phyloP scores from a whole-genome alignment of 2,329 filamentous ascomycete genomes.

The Penicillium brevicompactum region DNA sequence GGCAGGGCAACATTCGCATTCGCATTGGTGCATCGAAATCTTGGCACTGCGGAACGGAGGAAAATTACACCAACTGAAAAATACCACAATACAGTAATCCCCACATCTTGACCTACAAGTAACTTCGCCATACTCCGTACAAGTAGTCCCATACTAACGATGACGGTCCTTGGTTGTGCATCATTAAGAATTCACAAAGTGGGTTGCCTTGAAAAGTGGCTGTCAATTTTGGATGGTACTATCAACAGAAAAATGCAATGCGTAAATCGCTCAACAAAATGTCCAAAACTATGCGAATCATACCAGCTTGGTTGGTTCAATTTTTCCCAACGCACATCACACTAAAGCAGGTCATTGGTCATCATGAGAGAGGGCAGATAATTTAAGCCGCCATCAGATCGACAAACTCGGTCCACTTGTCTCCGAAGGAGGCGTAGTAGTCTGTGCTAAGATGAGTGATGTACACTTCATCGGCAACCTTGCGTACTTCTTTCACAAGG shows the following conservation, averaged over 20 bases:
- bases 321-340: conserved; percentile 3
- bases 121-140: neutral
- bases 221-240: neutral
- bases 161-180: neutral
- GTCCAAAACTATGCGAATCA: neutral
- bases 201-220: neutral
- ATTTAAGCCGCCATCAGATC: conserved; percentile 31
- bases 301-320: neutral
- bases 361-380: neutral
- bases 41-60: neutral
- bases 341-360: neutral
- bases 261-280: conserved; percentile 2
- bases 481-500: conserved; percentile 39
- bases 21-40: neutral
- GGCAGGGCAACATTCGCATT: neutral
- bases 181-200: neutral
- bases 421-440: conserved; percentile 46
- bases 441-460: conserved; percentile 42
- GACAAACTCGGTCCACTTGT: conserved; percentile 41
- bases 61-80: neutral
- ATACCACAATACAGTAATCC: conserved; percentile 1
- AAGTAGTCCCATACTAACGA: neutral
- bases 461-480: conserved; percentile 42
- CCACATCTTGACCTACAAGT: neutral
- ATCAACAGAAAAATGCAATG: neutral